Conservation (phyloP, 805 yeast genomes). For the Starmerella stellata region DNA sequence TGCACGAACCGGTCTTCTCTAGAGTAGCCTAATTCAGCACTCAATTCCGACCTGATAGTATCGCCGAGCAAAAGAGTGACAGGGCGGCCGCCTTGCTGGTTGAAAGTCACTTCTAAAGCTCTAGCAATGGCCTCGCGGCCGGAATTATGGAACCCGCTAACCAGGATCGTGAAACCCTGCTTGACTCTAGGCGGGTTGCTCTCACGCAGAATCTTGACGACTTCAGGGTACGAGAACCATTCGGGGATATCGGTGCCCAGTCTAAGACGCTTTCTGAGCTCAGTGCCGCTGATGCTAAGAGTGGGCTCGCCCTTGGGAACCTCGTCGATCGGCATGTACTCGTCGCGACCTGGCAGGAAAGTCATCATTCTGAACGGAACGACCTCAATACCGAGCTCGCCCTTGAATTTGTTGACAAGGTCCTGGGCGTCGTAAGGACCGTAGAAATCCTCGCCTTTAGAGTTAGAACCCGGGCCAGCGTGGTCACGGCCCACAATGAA, state of each 20-base stretch:
- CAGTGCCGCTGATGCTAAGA: constrained; percentile 86
- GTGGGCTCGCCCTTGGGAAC: constrained; percentile 66
- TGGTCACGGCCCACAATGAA: constrained; percentile 97
- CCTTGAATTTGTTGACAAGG: constrained; percentile 53
- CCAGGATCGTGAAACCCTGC: constrained; percentile 72
- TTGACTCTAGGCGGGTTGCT: constrained; percentile 77
- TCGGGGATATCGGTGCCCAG: constrained; percentile 80
- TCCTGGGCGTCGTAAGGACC: constrained; percentile 96
- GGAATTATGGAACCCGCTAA: constrained; percentile 41
- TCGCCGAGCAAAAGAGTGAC: constrained; percentile 39
- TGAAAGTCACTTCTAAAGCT: constrained; percentile 76
- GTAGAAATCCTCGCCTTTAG: constrained; percentile 81
- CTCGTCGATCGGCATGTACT: constrained; percentile 88
- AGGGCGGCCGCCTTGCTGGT: constrained; percentile 78
- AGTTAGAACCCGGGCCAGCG: constrained; percentile 86
- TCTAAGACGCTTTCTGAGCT: constrained; percentile 69
- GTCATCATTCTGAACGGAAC: constrained; percentile 97
- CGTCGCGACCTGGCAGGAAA: constrained; percentile 82
- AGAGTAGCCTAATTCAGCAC: constrained; percentile 27
- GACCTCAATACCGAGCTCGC: constrained; percentile 70
- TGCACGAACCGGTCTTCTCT: constrained; percentile 26
- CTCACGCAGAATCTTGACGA: constrained; percentile 75
- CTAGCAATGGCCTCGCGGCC: constrained; percentile 51
- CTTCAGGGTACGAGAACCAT: constrained; percentile 96
- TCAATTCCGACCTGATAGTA: constrained; percentile 26